These are phyloP conservation scores for Viola odorata DNA, from an alignment of 345 rosid genomes.

Conservation along the genomic window DNA sequence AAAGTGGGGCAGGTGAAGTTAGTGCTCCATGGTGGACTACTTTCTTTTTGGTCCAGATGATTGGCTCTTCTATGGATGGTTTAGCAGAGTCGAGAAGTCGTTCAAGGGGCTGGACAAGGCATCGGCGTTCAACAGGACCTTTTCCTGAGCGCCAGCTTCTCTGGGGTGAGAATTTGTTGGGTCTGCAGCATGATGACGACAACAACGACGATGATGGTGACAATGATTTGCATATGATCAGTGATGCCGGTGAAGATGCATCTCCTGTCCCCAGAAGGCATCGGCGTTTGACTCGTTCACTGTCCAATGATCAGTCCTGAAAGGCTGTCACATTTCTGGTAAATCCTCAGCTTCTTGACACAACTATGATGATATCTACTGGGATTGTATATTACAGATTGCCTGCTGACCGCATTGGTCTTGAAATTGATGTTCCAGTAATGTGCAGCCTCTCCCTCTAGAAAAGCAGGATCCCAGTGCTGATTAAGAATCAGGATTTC, in stretches of 20 bases:
- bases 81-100: conserved; percentile 53
- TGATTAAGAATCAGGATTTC: conserved; percentile 6
- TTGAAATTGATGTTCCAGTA: conserved; percentile 13
- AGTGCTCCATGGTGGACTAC: conserved; percentile 63
- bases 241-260: conserved; percentile 45
- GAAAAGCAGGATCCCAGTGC: background rate
- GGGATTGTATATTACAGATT: conserved; percentile 25
- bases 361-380: conserved; percentile 18
- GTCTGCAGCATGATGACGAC: conserved; percentile 55
- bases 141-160: conserved; percentile 64
- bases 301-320: conserved; percentile 61
- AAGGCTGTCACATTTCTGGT: conserved; percentile 29
- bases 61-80: conserved; percentile 52
- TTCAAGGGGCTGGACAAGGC: conserved; percentile 73
- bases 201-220: conserved; percentile 39
- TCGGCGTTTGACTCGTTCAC: conserved; percentile 56
- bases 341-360: conserved; percentile 30
- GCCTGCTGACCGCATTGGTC: conserved; percentile 22
- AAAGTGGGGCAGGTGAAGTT: conserved; percentile 36
- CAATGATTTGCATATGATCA: conserved; percentile 41
- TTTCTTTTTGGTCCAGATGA: conserved; percentile 75
- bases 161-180: conserved; percentile 90
- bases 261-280: conserved; percentile 63
- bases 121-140: conserved; percentile 46
- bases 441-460: background rate